phyloP scores from a whole-genome alignment of 805 yeast genomes.

The Sugiyamaella marilandica region DNA sequence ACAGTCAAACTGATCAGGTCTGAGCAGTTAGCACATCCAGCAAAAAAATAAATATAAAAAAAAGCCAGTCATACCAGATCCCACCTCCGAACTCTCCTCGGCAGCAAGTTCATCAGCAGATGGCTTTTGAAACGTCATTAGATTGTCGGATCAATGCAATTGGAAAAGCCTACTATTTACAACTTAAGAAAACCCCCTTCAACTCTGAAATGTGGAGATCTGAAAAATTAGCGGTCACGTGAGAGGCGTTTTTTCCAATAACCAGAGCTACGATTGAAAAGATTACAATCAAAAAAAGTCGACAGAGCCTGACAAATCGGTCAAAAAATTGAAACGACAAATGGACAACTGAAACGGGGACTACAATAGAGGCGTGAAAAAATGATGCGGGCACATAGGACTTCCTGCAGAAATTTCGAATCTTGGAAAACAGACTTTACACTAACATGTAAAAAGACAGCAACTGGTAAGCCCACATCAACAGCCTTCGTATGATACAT shows the following conservation, averaged over 20 bases:
- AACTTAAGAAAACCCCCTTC: neutral
- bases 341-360: too few relatives aligned
- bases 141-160: neutral
- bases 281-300: too few relatives aligned
- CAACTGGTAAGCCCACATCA: too few relatives aligned
- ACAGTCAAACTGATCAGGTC: neutral
- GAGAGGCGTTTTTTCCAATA: too few relatives aligned
- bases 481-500: neutral
- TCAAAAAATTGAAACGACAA: too few relatives aligned
- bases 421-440: too few relatives aligned
- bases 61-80: neutral
- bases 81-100: neutral
- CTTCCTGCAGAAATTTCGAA: too few relatives aligned
- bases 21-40: neutral
- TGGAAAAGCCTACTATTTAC: neutral
- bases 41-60: neutral
- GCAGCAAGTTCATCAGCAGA: neutral
- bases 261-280: neutral
- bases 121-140: neutral
- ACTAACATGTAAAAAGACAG: too few relatives aligned
- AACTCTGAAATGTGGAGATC: neutral
- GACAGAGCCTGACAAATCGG: too few relatives aligned
- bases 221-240: neutral
- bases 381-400: too few relatives aligned
- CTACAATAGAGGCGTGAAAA: too few relatives aligned